phyloP scores from a whole-genome alignment of 1,284 basidiomycete species.

The Moesziomyces aphidis region DNA sequence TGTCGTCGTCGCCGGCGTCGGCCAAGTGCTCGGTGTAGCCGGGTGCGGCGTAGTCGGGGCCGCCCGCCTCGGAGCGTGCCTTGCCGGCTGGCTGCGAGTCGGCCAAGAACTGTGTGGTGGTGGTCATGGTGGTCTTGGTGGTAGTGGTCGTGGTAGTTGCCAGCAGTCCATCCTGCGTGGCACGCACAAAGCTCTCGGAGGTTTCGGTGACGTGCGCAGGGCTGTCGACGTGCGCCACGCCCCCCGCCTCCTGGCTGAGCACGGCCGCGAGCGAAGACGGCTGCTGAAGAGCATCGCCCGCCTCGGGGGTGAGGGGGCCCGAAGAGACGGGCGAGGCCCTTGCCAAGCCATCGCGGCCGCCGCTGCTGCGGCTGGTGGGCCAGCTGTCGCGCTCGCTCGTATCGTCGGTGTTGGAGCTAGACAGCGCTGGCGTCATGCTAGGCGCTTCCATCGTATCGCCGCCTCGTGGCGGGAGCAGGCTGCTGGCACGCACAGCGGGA shows the following conservation, averaged over 20 bases:
- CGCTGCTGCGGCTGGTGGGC: conserved; percentile 43
- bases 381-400: conserved; percentile 52
- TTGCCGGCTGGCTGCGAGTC: conserved; percentile 3
- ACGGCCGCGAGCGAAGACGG: conserved; percentile 12
- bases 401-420: conserved; percentile 29
- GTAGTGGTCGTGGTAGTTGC: conserved; percentile 47
- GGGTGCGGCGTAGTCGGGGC: no score
- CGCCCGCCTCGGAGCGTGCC: conserved; percentile 20
- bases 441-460: conserved; percentile 12
- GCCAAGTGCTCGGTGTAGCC: no score
- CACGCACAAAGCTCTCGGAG: conserved; percentile 25
- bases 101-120: conserved; percentile 15
- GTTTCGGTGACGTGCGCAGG: conserved; percentile 30
- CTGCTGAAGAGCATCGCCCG: neutral
- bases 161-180: conserved; percentile 18
- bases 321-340: conserved; percentile 18
- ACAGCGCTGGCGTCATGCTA: conserved; percentile 26
- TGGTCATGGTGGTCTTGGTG: conserved; percentile 27
- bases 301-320: conserved; percentile 28
- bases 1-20: neutral
- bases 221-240: conserved; percentile 4
- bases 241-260: conserved; percentile 6
- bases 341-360: conserved; percentile 4
- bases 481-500: conserved; percentile 1
- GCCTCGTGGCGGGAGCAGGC: conserved; percentile 1